phyloP scores from a whole-genome alignment of 306 rosid genomes.

The Cucumis cinereus region DNA sequence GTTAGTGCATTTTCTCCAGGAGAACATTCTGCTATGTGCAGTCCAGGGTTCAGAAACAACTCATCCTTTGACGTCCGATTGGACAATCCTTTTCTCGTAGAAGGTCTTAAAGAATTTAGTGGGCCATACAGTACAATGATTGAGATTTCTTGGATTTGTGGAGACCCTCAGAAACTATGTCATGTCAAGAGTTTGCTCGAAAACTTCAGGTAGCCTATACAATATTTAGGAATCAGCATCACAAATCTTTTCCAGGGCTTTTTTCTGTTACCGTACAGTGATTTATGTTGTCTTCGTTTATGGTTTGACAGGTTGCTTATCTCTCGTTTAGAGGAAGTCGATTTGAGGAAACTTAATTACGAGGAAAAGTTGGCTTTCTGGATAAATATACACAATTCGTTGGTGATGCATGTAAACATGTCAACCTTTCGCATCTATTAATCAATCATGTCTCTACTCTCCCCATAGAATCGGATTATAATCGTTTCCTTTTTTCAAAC shows the following conservation, averaged over 20 bases:
- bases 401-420: constrained; percentile 84
- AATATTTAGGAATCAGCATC: background rate
- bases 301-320: constrained; percentile 59
- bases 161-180: constrained; percentile 46
- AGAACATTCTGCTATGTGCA: constrained; percentile 71
- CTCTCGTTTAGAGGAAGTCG: constrained; percentile 53
- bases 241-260: background rate
- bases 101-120: constrained; percentile 83
- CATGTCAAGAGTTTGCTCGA: constrained; percentile 59
- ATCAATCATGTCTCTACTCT: background rate
- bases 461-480: background rate
- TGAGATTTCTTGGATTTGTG: constrained; percentile 75
- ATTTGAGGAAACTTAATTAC: constrained; percentile 54
- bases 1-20: constrained; percentile 54
- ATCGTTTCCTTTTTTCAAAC: constrained; percentile 13
- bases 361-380: constrained; percentile 92
- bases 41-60: constrained; percentile 58
- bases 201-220: constrained; percentile 60
- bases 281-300: background rate
- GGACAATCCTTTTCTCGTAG: constrained; percentile 82
- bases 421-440: background rate
- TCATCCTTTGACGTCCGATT: constrained; percentile 62
- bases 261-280: background rate
- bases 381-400: constrained; percentile 89
- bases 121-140: constrained; percentile 97